Evolutionary conservation across 176 grass and related monocot genomes (phyloP).

Genomic region (Elymus sibiricus): DNA sequence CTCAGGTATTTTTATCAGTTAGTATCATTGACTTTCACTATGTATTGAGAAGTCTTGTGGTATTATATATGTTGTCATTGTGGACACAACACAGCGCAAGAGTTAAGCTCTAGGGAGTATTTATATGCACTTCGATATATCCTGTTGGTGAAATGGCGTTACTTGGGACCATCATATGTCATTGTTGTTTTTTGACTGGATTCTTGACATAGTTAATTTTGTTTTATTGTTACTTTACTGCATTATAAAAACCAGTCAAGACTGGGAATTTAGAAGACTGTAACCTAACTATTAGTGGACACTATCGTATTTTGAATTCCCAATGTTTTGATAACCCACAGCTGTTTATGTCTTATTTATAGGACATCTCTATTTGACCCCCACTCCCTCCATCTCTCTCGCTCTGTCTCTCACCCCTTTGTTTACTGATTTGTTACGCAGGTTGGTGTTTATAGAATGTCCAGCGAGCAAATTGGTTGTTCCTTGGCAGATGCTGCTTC

Average conservation of each 20-base stretch:
- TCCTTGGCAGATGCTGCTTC: conserved; percentile 94
- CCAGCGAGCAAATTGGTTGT: conserved; percentile 85
- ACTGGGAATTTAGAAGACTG: not conserved
- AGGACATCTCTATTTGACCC: not conserved
- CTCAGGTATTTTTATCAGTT: conserved; percentile 50
- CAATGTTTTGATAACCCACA: conserved; percentile 1
- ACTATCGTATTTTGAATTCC: not conserved
- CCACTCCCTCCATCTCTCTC: not conserved
- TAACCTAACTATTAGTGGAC: not conserved
- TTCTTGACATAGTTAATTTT: not conserved
- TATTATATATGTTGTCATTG: not conserved
- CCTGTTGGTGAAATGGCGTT: not conserved
- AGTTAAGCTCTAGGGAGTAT: not conserved
- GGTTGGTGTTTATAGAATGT: conserved; percentile 99
- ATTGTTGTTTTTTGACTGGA: not conserved
- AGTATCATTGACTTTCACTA: not conserved
- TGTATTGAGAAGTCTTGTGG: conserved; percentile 3
- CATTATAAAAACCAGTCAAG: not conserved
- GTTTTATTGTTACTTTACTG: not conserved
- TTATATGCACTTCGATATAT: not conserved
- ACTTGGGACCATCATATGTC: not conserved
- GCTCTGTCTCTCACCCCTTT: not conserved
- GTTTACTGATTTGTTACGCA: conserved; percentile 30
- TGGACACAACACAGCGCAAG: not conserved
- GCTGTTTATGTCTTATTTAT: not conserved